phyloP scores from a whole-genome alignment of 1,139 yeast species.

The Lizanozyma gosingica region DNA sequence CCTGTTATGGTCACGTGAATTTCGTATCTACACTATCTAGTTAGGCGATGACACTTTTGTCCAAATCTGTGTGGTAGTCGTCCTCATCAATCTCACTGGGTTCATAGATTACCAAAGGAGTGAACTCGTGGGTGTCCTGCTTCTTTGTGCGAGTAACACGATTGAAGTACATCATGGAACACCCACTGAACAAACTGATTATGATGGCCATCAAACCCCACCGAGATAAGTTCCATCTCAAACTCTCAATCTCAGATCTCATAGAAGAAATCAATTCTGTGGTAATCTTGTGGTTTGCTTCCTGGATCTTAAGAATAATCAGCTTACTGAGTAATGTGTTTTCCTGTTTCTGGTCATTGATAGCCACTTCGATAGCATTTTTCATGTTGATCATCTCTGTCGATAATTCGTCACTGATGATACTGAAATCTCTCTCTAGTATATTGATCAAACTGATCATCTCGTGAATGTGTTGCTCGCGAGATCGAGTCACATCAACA shows the following conservation, averaged over 20 bases:
- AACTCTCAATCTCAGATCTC: slow-evolving; percentile 77
- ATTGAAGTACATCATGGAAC: slow-evolving; percentile 27
- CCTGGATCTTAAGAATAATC: slow-evolving; percentile 67
- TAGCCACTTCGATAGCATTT: slow-evolving; percentile 75
- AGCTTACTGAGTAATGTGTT: slow-evolving; percentile 70
- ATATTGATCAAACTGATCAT: slow-evolving; percentile 58
- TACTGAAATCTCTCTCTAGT: slow-evolving; percentile 63
- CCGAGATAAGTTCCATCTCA: slow-evolving; percentile 90
- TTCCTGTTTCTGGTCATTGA: slow-evolving; percentile 80
- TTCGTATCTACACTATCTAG: no score
- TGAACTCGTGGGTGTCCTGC: slow-evolving; percentile 25
- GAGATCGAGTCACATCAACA: slow-evolving; percentile 66
- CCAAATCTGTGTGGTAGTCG: slow-evolving; percentile 38
- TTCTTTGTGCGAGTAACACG: slow-evolving; percentile 16
- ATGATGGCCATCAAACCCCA: slow-evolving; percentile 67
- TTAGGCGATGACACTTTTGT: slow-evolving; percentile 17
- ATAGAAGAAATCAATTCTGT: slow-evolving; percentile 76
- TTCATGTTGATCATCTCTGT: slow-evolving; percentile 57
- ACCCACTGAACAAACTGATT: slow-evolving; percentile 22
- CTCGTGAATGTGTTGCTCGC: slow-evolving; percentile 67
- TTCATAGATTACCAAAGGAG: slow-evolving; percentile 38
- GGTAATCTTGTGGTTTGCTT: slow-evolving; percentile 76
- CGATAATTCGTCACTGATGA: slow-evolving; percentile 68
- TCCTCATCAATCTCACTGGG: slow-evolving; percentile 39
- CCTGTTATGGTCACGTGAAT: neutral